A percentile compares a stretch with the other conserved stretches of the same genome.
Evolutionary conservation across 2,329 filamentous ascomycete genomes (phyloP).

Genomic region (Cercospora nicotianae): DNA sequence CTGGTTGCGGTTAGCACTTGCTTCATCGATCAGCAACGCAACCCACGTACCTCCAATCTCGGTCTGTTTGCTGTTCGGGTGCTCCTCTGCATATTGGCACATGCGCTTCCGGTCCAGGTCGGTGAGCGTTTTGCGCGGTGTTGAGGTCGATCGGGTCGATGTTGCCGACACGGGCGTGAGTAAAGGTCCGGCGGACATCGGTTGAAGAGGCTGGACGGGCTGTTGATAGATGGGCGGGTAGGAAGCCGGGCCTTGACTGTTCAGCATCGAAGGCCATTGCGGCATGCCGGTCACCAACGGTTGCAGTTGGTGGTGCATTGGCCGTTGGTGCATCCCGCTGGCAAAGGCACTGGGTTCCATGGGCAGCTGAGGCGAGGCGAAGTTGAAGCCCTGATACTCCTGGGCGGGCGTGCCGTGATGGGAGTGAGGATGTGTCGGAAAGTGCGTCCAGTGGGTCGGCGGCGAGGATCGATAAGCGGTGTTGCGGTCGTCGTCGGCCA

Average conservation of each 20-base stretch:
- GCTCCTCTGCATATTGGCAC: conserved; percentile 89
- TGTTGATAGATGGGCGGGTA: conserved; percentile 64
- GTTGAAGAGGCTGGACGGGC: conserved; percentile 45
- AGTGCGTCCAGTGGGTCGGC: conserved; percentile 31
- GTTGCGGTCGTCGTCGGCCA: conserved; percentile 37
- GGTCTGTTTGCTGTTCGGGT: conserved; percentile 88
- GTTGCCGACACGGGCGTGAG: conserved; percentile 55
- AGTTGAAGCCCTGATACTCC: conserved; percentile 66
- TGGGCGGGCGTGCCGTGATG: conserved; percentile 70
- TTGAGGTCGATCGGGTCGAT: conserved; percentile 43
- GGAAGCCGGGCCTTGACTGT: conserved; percentile 59
- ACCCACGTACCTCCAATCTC: conserved; percentile 77
- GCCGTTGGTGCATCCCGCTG: conserved; percentile 57
- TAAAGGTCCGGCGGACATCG: conserved; percentile 53
- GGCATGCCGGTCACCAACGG: conserved; percentile 66
- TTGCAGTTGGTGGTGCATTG: conserved; percentile 58
- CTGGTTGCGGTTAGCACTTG: conserved; percentile 48
- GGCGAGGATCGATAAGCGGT: conserved; percentile 34
- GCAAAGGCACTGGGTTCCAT: conserved; percentile 55
- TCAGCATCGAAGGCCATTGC: conserved; percentile 81
- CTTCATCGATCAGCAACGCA: not conserved
- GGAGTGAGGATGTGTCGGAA: conserved; percentile 47
- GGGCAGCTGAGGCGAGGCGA: conserved; percentile 62
- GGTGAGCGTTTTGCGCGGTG: conserved; percentile 69
- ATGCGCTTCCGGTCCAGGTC: conserved; percentile 87